These are phyloP conservation scores for Dendrobium huoshanense DNA, from an alignment of 106 monocot species.

Conservation along the genomic window DNA sequence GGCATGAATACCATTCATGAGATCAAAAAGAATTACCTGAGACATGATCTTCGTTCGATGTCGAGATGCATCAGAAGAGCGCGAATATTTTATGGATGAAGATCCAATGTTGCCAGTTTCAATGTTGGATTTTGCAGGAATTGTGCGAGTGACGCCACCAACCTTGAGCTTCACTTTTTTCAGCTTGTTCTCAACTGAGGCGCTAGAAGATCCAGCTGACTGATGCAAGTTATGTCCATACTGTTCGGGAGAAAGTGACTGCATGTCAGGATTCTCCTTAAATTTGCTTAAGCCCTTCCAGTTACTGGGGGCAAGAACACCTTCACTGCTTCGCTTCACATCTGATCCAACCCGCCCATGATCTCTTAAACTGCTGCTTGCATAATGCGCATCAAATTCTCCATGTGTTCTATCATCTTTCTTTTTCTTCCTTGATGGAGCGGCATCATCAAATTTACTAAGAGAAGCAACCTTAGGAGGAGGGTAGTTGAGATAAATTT, in stretches of 20 bases:
- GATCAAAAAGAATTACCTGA: conserved; percentile 29
- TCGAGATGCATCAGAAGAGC: conserved; percentile 33
- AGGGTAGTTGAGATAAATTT: conserved; percentile 29
- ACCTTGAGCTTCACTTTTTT: conserved; percentile 74
- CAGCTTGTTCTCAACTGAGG: conserved; percentile 37
- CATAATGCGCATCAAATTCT: conserved; percentile 30
- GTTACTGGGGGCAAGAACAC: conserved; percentile 32
- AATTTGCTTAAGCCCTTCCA: conserved; percentile 23
- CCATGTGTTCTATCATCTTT: conserved; percentile 28
- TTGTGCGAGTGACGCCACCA: conserved; percentile 59
- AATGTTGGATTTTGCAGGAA: conserved; percentile 50
- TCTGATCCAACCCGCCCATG: conserved; percentile 16
- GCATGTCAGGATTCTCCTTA: conserved; percentile 24
- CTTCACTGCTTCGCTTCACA: conserved; percentile 31
- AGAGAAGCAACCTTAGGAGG: conserved; percentile 18
- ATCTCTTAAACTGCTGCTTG: conserved; percentile 12
- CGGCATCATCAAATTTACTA: conserved; percentile 29
- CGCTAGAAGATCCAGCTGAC: conserved; percentile 10
- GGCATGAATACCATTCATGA: neutral
- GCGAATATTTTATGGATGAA: conserved; percentile 18
- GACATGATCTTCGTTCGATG: conserved; percentile 28
- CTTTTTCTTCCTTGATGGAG: conserved; percentile 20
- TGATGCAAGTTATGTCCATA: conserved; percentile 2
- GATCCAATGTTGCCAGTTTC: conserved; percentile 17
- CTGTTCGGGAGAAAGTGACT: conserved; percentile 5